Conservation (phyloP, 2,329 filamentous ascomycete species). For the Aspergillus terreus region DNA sequence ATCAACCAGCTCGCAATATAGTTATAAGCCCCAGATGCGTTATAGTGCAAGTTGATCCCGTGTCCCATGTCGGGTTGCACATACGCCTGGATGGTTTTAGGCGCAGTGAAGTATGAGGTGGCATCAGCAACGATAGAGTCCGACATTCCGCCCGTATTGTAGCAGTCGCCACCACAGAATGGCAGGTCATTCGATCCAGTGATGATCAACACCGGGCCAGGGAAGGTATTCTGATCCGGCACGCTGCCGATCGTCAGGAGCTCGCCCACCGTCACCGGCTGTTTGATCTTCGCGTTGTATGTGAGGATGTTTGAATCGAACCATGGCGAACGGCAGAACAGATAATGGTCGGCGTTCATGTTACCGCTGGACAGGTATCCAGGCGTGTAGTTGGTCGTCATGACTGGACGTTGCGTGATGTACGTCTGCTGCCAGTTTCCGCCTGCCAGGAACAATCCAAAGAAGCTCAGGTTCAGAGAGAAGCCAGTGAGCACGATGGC, state of each 20-base stretch:
- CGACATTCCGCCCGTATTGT: conserved; percentile 14
- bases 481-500: conserved; percentile 40
- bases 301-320: conserved; percentile 14
- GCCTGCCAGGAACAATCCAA: conserved; percentile 15
- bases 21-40: conserved; percentile 22
- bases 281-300: conserved; percentile 19
- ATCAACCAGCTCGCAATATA: conserved; percentile 5
- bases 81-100: conserved; percentile 19
- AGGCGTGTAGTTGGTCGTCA: conserved; percentile 10
- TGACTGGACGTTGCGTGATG: conserved; percentile 12
- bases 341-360: conserved; percentile 11
- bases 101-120: conserved; percentile 7
- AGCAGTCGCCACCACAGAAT: conserved; percentile 26
- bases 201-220: conserved; percentile 23
- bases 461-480: conserved; percentile 22
- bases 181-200: conserved; percentile 17
- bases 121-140: conserved; percentile 12
- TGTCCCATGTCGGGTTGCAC: conserved; percentile 25
- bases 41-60: conserved; percentile 27
- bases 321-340: conserved; percentile 13
- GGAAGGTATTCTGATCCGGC: conserved; percentile 13
- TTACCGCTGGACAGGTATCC: conserved; percentile 22
- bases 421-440: conserved; percentile 17
- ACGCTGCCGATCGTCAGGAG: conserved; percentile 18
- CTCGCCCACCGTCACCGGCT: conserved; percentile 24